A percentile compares a stretch with the other conserved stretches of the same genome.
Conservation (phyloP, 805 yeast genomes). For the Wickerhamiella cacticola region DNA sequence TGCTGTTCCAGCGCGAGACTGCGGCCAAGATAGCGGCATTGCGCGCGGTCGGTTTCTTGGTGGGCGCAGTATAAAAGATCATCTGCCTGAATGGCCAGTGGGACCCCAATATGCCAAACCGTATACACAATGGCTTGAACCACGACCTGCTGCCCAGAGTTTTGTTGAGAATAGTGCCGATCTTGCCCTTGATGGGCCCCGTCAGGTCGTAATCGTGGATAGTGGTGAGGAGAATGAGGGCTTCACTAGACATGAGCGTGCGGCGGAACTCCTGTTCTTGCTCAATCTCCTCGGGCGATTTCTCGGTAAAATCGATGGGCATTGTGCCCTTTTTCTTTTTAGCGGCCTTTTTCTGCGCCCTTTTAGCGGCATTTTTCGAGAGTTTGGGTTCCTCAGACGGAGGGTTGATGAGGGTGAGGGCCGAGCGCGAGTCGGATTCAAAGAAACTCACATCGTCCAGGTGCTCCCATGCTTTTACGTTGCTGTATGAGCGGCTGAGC, state of each 20-base stretch:
- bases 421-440: background rate
- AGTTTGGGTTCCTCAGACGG: conserved; percentile 2
- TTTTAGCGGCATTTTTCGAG: conserved; percentile 28
- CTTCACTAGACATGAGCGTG: conserved; percentile 32
- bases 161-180: conserved; percentile 24
- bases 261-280: conserved; percentile 27
- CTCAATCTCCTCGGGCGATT: conserved; percentile 24
- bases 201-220: conserved; percentile 33
- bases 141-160: conserved; percentile 28
- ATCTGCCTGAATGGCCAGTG: conserved; percentile 38
- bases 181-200: conserved; percentile 26
- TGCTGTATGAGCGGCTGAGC: conserved; percentile 21
- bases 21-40: conserved; percentile 33
- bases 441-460: conserved; percentile 25
- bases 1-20: conserved; percentile 30
- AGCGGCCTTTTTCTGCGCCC: conserved; percentile 19
- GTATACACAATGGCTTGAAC: conserved; percentile 28
- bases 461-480: conserved; percentile 26
- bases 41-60: conserved; percentile 34
- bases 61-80: conserved; percentile 31
- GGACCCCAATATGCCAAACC: conserved; percentile 34
- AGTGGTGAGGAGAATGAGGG: conserved; percentile 31
- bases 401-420: background rate
- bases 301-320: conserved; percentile 16
- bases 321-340: conserved; percentile 20